Evolutionary conservation across 345 rosid genomes (phyloP).

Genomic region (Rubroshorea leprosula): DNA sequence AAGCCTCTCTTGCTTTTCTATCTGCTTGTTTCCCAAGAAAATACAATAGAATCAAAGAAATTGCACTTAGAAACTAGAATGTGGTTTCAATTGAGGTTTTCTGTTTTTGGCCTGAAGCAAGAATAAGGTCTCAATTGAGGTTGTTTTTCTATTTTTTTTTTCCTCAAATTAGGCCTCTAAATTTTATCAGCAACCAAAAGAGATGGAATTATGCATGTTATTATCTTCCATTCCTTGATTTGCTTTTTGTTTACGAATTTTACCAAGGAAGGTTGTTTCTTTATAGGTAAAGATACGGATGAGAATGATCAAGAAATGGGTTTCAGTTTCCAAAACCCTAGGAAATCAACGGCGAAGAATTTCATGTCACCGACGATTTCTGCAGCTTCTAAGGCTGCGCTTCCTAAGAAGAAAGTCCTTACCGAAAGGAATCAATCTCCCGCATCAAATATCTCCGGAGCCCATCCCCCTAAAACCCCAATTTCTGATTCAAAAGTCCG

Average conservation of each 20-base stretch:
- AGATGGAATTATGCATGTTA: background rate
- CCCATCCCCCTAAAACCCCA: slow-evolving; percentile 12
- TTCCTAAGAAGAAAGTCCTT: slow-evolving; percentile 32
- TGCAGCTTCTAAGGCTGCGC: slow-evolving; percentile 27
- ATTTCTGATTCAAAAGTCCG: slow-evolving; percentile 9
- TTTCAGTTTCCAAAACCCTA: slow-evolving; percentile 9
- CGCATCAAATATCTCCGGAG: slow-evolving; percentile 3
- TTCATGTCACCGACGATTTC: slow-evolving; percentile 32
- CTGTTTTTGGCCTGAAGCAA: no score
- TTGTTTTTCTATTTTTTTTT: background rate
- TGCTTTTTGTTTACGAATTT: background rate
- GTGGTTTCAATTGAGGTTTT: background rate
- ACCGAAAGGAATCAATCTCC: slow-evolving; percentile 31
- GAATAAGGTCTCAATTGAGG: background rate
- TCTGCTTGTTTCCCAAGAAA: background rate
- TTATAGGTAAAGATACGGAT: slow-evolving; percentile 16
- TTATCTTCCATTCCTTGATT: background rate
- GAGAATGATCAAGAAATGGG: slow-evolving; percentile 27
- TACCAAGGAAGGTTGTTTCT: background rate
- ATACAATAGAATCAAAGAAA: background rate
- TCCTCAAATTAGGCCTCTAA: background rate
- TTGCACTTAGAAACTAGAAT: background rate
- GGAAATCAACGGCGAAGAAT: slow-evolving; percentile 19
- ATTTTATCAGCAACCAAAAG: background rate
- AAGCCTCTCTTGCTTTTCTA: background rate